Evolutionary conservation across 768 basidiomycete genomes (phyloP), one percentile per base, ranked within the genome.

Genomic region (Panellus pusillus): DNA sequence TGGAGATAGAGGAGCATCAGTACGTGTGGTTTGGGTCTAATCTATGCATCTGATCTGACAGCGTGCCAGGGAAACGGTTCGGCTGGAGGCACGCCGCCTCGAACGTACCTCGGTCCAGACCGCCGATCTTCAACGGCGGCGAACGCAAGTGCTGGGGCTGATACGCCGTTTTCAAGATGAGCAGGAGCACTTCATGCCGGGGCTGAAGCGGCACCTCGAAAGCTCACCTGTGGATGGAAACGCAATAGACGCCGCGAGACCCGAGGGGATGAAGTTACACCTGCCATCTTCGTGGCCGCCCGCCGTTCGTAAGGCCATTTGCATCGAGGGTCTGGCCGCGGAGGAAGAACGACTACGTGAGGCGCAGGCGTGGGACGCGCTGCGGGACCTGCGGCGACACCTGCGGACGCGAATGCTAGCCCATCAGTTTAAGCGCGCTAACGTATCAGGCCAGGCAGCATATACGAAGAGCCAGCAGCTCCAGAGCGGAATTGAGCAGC

Each of bases 261-360:
- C 54, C 9, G 58, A 63, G 37, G 17, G 24, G 13, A 39, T 54
- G 9, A 48, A 35, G 6, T 43, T 67, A 1, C 56, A 52, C 24
- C 51, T 67, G 2, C 65, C 67, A 0, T 65, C 65, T 4, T 49
- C 60, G 1, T 47, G 67, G n/a, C 17, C 51, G 7, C 5, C 29
- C 1, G 17, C 14, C 1, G 18, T 42, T 19, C 39, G 37, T 9
- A 15, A 44, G 1, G 24, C 24, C 0, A 31, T 50, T 7, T 67
- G 65, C 41, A 11, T 45, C 11, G 11, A 40, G n/a, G 60, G 56
- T 18, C 19, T 68, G 1, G 20, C 32, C 3, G 32, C 53, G 11
- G 55, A 59, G 15, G 61, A 68, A 47, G 55, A 61, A 15, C 50
- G 50, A 2, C 50, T 66, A 5, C 62, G 61, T 0, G 28, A 52